Conservation (phyloP, 345 rosid genomes). For the Sonneratia alba region DNA sequence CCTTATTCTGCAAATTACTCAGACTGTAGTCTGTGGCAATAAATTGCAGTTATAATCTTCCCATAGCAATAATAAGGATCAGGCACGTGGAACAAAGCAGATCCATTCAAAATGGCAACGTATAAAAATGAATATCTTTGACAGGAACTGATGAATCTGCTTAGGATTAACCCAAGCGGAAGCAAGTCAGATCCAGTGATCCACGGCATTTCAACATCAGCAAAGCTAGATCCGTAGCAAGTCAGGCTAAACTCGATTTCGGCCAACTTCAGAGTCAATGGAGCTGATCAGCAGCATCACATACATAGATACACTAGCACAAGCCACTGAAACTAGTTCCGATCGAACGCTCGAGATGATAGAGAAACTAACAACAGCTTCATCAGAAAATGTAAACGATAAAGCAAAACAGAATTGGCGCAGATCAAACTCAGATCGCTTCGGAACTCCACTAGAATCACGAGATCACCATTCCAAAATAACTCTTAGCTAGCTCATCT, state of each 20-base stretch:
- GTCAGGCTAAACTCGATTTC: not conserved
- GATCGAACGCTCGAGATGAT: not conserved
- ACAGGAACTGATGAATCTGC: not conserved
- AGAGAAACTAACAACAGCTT: not conserved
- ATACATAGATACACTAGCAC: not conserved
- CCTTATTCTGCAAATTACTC: not conserved
- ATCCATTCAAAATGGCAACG: not conserved
- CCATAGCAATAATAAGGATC: not conserved
- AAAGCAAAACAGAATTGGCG: not conserved
- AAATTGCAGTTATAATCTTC: not conserved
- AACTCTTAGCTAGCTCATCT: not conserved
- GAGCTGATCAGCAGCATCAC: not conserved
- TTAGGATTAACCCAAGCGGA: not conserved
- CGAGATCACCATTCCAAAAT: not conserved
- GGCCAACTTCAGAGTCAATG: not conserved
- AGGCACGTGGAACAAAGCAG: not conserved
- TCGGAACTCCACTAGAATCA: not conserved
- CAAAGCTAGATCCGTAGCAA: not conserved
- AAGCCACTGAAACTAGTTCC: not conserved
- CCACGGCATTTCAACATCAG: not conserved
- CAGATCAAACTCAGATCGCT: not conserved
- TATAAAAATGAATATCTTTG: not conserved
- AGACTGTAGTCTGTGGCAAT: not conserved
- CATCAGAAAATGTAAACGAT: not conserved
- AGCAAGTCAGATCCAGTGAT: not conserved